Evolutionary conservation across 768 basidiomycete genomes (phyloP).

Genomic region (Postia placenta): DNA sequence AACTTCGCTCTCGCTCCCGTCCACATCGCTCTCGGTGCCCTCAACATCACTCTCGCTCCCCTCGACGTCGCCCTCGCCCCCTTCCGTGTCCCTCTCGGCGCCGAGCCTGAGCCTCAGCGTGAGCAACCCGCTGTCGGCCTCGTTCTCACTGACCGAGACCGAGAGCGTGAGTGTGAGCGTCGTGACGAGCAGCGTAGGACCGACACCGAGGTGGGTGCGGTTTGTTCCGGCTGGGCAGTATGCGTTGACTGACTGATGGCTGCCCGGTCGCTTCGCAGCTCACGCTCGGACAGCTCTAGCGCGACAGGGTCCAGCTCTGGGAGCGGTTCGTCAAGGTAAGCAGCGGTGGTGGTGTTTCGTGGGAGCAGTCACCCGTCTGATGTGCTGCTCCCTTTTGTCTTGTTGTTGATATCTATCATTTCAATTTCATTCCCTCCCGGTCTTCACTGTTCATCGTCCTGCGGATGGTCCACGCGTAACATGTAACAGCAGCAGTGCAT

Average conservation of each 20-base stretch:
- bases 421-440: background rate
- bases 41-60: background rate
- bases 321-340: background rate
- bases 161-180: background rate
- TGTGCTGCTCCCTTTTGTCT: background rate
- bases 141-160: background rate
- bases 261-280: too few species aligned
- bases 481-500: too few species aligned
- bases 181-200: background rate
- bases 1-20: background rate
- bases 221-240: too few species aligned
- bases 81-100: background rate
- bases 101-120: background rate
- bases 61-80: background rate
- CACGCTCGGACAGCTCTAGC: background rate
- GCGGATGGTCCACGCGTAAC: background rate
- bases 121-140: background rate
- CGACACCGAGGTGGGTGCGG: too few species aligned
- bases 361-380: background rate
- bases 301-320: background rate
- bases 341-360: background rate
- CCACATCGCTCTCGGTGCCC: background rate
- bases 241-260: too few species aligned
- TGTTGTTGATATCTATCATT: background rate
- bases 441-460: background rate